Conservation (phyloP, 208 protist species). For the Angomonas deanei region DNA sequence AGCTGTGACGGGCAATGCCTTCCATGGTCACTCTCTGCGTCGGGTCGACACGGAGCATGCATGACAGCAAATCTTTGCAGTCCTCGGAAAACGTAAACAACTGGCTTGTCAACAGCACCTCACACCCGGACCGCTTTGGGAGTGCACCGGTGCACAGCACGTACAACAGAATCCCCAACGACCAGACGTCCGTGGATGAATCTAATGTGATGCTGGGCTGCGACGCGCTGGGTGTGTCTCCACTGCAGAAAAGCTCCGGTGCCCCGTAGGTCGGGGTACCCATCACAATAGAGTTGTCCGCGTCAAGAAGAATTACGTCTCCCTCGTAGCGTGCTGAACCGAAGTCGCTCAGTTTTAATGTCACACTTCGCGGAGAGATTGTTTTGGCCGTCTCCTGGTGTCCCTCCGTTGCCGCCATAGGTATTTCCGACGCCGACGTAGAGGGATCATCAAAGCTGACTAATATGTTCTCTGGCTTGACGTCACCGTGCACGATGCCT, state of each 20-base stretch:
- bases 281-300: conserved; percentile 6
- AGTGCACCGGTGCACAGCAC: conserved; percentile 65
- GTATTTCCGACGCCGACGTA: neutral
- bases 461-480: conserved; percentile 68
- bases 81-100: conserved; percentile 25
- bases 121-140: conserved; percentile 16
- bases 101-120: conserved; percentile 16
- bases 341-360: conserved; percentile 74
- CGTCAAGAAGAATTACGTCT: conserved; percentile 3
- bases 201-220: conserved; percentile 6
- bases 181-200: conserved; percentile 60
- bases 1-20: conserved; percentile 34
- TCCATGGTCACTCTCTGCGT: conserved; percentile 20
- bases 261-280: conserved; percentile 67
- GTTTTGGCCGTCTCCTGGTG: conserved; percentile 32
- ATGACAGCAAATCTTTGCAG: conserved; percentile 34
- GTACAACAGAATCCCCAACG: conserved; percentile 68
- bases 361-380: conserved; percentile 37
- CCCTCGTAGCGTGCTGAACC: conserved; percentile 59
- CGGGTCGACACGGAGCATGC: conserved; percentile 37
- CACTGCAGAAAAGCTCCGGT: conserved; percentile 40
- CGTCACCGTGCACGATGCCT: conserved; percentile 53
- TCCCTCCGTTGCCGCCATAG: conserved; percentile 11
- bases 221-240: neutral
- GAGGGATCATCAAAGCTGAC: conserved; percentile 6